Conservation (phyloP, 305 asterid species). For the Andrographis paniculata region DNA sequence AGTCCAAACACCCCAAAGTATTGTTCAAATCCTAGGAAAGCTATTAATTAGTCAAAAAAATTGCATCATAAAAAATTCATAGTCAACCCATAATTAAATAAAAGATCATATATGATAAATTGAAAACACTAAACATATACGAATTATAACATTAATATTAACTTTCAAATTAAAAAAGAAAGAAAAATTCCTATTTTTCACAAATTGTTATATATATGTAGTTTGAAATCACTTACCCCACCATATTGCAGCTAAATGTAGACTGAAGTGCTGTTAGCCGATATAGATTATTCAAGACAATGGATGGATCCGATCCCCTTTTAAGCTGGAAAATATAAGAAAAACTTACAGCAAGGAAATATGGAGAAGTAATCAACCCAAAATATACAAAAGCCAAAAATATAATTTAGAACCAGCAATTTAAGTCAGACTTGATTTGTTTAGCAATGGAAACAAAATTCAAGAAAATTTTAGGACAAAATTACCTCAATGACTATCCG, state of each 20-base stretch:
- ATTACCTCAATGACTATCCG: conserved; percentile 94
- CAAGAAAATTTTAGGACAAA: neutral
- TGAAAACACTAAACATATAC: neutral
- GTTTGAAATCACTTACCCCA: conserved; percentile 67
- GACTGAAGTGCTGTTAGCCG: conserved; percentile 86
- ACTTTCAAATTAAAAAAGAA: too few species aligned
- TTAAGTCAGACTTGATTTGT: too few species aligned
- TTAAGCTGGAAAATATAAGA: conserved; percentile 53
- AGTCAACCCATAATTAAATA: neutral
- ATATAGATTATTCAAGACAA: conserved; percentile 79
- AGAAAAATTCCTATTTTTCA: too few species aligned
- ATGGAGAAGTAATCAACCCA: neutral
- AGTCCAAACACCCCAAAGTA: neutral
- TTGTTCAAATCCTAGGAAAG: neutral
- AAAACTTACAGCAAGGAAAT: conserved; percentile 5
- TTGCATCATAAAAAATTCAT: neutral
- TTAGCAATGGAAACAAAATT: too few species aligned
- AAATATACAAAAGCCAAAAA: conserved; percentile 13
- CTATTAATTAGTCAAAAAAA: neutral
- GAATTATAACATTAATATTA: conserved; percentile 7
- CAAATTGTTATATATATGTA: conserved; percentile 6
- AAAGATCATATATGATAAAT: neutral
- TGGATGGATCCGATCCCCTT: conserved; percentile 87
- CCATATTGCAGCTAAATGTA: conserved; percentile 98
- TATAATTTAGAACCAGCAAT: conserved; percentile 9